Percentiles rank a stretch among this genome's conserved stretches.
Evolutionary conservation across 2,329 filamentous ascomycete species (phyloP).

Genomic region (Fusarium proliferatum): DNA sequence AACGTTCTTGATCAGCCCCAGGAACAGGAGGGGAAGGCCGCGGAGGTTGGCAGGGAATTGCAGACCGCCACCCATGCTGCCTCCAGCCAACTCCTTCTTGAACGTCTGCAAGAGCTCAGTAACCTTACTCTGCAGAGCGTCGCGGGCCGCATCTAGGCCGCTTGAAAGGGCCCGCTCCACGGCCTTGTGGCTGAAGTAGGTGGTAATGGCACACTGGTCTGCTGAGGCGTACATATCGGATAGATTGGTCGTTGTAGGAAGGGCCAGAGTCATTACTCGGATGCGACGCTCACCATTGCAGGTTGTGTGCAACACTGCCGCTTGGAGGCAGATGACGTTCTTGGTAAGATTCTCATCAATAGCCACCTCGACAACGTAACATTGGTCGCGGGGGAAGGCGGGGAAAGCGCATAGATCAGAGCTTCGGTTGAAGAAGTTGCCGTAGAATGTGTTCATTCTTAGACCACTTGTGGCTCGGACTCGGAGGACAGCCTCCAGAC

Average conservation of each 20-base stretch:
- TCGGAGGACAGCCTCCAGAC: constrained; percentile 92
- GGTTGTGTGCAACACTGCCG: constrained; percentile 95
- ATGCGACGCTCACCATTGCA: constrained; percentile 98
- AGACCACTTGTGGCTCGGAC: constrained; percentile 95
- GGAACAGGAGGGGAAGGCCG: constrained; percentile 87
- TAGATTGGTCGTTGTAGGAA: constrained; percentile 91
- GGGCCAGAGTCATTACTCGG: constrained; percentile 89
- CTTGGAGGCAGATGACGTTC: constrained; percentile 91
- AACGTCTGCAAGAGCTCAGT: constrained; percentile 95
- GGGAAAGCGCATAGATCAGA: constrained; percentile 98
- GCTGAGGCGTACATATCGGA: constrained; percentile 94
- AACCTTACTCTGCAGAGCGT: constrained; percentile 90
- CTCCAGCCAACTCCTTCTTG: constrained; percentile 94
- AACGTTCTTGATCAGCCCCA: constrained; percentile 96
- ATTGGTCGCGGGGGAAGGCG: constrained; percentile 95
- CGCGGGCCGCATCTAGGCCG: constrained; percentile 89
- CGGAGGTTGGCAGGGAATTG: constrained; percentile 95
- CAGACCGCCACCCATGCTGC: constrained; percentile 93
- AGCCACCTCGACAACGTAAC: constrained; percentile 96
- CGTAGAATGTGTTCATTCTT: constrained; percentile 97
- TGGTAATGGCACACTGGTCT: constrained; percentile 91
- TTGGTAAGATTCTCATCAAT: constrained; percentile 96
- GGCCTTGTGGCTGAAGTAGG: constrained; percentile 97
- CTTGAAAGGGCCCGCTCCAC: constrained; percentile 89
- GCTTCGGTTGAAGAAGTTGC: constrained; percentile 99